These are phyloP conservation scores for Podaxis rugospora DNA, from an alignment of 768 basidiomycete species.

Conservation along the genomic window DNA sequence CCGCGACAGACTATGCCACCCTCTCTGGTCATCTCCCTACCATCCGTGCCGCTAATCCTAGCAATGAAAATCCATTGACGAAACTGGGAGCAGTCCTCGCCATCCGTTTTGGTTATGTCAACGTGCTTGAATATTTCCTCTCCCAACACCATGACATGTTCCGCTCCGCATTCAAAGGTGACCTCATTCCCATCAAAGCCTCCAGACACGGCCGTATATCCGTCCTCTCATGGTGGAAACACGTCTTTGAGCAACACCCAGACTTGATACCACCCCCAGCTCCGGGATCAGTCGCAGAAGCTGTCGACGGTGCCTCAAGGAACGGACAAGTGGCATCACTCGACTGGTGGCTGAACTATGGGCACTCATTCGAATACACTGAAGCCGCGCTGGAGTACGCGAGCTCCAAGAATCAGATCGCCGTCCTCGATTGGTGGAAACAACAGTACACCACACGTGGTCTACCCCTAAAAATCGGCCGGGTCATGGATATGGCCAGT, in stretches of 20 bases:
- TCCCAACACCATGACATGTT: slow-evolving; percentile 63
- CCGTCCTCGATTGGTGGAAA: slow-evolving; percentile 84
- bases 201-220: slow-evolving; percentile 67
- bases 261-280: slow-evolving; percentile 55
- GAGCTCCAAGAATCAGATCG: slow-evolving; percentile 71
- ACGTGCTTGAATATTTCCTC: slow-evolving; percentile 72
- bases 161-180: slow-evolving; percentile 56
- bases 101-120: slow-evolving; percentile 71
- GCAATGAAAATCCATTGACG: slow-evolving; percentile 53
- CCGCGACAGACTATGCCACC: slow-evolving; percentile 66
- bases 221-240: slow-evolving; percentile 82
- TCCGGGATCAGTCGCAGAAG: slow-evolving; percentile 53
- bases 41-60: slow-evolving; percentile 58
- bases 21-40: slow-evolving; percentile 56
- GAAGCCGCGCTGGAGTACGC: slow-evolving; percentile 79
- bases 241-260: slow-evolving; percentile 55
- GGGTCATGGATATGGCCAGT: slow-evolving; percentile 83
- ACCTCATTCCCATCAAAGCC: slow-evolving; percentile 74
- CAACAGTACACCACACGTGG: slow-evolving; percentile 41
- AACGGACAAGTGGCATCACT: slow-evolving; percentile 71
- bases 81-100: slow-evolving; percentile 62
- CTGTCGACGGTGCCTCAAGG: slow-evolving; percentile 75
- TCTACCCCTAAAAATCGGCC: slow-evolving; percentile 74
- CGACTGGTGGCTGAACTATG: slow-evolving; percentile 78
- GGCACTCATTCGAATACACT: slow-evolving; percentile 66